Conservation (phyloP, 768 basidiomycete species). For the Mycena galericulata region DNA sequence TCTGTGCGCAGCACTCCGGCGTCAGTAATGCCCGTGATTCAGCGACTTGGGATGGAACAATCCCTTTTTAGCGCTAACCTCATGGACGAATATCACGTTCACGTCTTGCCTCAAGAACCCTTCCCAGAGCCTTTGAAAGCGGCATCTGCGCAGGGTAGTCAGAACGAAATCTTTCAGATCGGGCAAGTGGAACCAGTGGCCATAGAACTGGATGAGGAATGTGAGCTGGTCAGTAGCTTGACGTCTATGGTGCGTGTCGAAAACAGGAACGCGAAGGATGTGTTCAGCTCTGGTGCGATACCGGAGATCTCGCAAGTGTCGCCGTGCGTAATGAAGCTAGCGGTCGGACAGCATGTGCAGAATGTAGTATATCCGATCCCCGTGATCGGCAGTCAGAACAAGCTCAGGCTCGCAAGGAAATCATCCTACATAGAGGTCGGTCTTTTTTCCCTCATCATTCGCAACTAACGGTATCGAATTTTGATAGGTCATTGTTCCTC, state of each 20-base stretch:
- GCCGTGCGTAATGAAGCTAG: constrained; percentile 13
- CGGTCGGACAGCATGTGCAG: constrained; percentile 37
- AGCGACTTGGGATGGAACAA: constrained; percentile 4
- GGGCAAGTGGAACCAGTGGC: constrained; percentile 33
- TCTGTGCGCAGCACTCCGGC: constrained; percentile 26
- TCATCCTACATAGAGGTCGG: constrained; percentile 46
- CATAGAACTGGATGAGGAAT: constrained; percentile 43
- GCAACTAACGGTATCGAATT: not conserved
- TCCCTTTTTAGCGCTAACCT: constrained; percentile 18
- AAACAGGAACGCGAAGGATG: constrained; percentile 21
- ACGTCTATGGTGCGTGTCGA: constrained; percentile 32
- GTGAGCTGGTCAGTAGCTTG: constrained; percentile 37
- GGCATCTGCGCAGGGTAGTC: not conserved
- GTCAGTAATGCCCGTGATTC: not conserved
- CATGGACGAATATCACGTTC: constrained; percentile 16
- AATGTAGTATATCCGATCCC: constrained; percentile 15
- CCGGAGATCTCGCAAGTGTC: constrained; percentile 30
- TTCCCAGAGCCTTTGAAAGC: not conserved
- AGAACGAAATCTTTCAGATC: constrained; percentile 18
- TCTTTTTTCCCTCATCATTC: constrained; percentile 36
- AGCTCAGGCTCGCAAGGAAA: constrained; percentile 15
- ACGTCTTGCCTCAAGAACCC: constrained; percentile 22
- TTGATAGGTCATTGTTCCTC: constrained; percentile 31
- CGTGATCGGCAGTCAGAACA: constrained; percentile 14
- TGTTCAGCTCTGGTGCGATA: constrained; percentile 35